These are phyloP conservation scores for Lathyrus oleraceus DNA, from an alignment of 306 rosid species.

Conservation along the genomic window DNA sequence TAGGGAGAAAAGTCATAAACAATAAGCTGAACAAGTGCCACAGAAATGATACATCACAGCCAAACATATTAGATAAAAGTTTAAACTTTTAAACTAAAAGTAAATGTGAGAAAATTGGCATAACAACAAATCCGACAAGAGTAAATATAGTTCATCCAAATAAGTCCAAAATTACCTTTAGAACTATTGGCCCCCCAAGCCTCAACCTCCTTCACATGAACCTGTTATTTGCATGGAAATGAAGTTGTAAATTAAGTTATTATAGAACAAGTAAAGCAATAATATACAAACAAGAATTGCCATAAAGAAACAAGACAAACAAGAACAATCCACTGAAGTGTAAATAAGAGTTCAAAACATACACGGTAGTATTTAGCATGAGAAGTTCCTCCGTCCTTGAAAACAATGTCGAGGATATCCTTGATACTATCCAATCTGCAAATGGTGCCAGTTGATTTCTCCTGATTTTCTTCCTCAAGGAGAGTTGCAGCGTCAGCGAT, in stretches of 20 bases:
- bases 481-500: constrained; percentile 66
- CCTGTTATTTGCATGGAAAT: constrained; percentile 48
- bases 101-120: constrained; percentile 17
- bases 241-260: constrained; percentile 38
- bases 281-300: constrained; percentile 26
- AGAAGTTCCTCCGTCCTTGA: constrained; percentile 56
- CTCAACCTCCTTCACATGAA: constrained; percentile 79
- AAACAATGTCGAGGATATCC: constrained; percentile 64
- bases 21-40: constrained; percentile 17
- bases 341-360: constrained; percentile 40
- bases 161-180: constrained; percentile 56
- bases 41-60: constrained; percentile 19
- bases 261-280: constrained; percentile 22
- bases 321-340: constrained; percentile 30
- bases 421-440: constrained; percentile 73
- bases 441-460: constrained; percentile 51
- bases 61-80: constrained; percentile 1
- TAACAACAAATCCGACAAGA: constrained; percentile 11
- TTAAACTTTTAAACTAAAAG: background rate
- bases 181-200: constrained; percentile 60
- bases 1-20: background rate
- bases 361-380: constrained; percentile 83
- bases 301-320: constrained; percentile 25
- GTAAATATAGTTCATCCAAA: constrained; percentile 20
- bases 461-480: constrained; percentile 80